Conservation (phyloP, 257 asterid genomes). For the Oldenlandia corymbosa region DNA sequence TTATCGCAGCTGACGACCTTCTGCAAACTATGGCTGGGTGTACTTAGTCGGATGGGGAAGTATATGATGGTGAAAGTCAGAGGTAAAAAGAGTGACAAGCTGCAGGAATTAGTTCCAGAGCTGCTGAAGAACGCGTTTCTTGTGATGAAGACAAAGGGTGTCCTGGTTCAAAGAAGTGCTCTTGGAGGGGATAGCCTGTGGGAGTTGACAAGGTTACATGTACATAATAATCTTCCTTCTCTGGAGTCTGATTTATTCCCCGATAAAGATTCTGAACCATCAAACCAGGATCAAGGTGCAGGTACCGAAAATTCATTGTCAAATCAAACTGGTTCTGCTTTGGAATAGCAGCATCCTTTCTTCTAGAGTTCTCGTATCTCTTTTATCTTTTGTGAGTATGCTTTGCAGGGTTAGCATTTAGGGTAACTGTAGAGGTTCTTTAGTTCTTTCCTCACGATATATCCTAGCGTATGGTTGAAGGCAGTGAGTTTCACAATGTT, state of each 20-base stretch:
- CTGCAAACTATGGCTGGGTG: slow-evolving; percentile 87
- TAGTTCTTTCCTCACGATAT: slow-evolving; percentile 6
- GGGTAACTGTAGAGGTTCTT: slow-evolving; percentile 4
- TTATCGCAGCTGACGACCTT: slow-evolving; percentile 60
- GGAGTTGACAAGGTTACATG: slow-evolving; percentile 96
- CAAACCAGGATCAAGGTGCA: slow-evolving; percentile 22
- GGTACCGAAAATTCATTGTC: slow-evolving; percentile 14
- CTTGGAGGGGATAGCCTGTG: slow-evolving; percentile 87
- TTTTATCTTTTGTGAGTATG: slow-evolving; percentile 20
- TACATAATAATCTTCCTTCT: slow-evolving; percentile 69
- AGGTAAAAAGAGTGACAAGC: slow-evolving; percentile 69
- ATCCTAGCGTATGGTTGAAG: background rate
- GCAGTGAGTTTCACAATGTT: slow-evolving; percentile 15
- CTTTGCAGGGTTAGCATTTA: slow-evolving; percentile 8
- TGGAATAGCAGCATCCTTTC: slow-evolving; percentile 17
- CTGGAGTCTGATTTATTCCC: slow-evolving; percentile 69
- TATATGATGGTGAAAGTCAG: slow-evolving; percentile 67
- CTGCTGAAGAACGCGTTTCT: slow-evolving; percentile 68
- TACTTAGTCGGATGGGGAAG: slow-evolving; percentile 79
- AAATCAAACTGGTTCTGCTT: slow-evolving; percentile 21
- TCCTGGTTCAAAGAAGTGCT: slow-evolving; percentile 67
- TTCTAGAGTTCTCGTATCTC: slow-evolving; percentile 8
- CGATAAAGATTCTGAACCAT: slow-evolving; percentile 40
- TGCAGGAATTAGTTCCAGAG: slow-evolving; percentile 81
- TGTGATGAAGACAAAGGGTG: slow-evolving; percentile 82